phyloP scores from a whole-genome alignment of 208 protist genomes.

The Leptomonas pyrrhocoris region DNA sequence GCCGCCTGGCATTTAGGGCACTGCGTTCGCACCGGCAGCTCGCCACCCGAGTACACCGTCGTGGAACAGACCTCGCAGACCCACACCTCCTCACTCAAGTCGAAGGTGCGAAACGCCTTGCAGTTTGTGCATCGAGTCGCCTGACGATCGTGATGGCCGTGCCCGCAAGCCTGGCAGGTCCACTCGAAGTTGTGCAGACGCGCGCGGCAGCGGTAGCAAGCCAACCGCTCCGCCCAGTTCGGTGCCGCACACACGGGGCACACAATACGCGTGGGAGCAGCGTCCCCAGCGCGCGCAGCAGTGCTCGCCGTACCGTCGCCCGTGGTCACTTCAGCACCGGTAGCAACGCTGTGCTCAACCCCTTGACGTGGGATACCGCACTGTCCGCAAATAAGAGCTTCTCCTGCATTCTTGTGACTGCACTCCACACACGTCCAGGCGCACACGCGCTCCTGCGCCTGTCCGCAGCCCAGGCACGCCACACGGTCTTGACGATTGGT shows the following conservation, averaged over 20 bases:
- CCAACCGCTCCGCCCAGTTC: constrained; percentile 44
- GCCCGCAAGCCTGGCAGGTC: constrained; percentile 54
- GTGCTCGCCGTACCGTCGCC: constrained; percentile 25
- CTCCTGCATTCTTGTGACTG: constrained; percentile 37
- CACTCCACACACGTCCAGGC: constrained; percentile 67
- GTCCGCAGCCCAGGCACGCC: constrained; percentile 69
- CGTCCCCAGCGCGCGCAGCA: constrained; percentile 11
- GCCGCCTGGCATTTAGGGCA: constrained; percentile 62
- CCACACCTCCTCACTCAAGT: constrained; percentile 68
- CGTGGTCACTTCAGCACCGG: neutral
- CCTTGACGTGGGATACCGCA: constrained; percentile 44
- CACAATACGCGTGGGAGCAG: constrained; percentile 7
- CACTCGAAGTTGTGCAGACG: constrained; percentile 52
- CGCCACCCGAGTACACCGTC: constrained; percentile 60
- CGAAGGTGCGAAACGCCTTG: constrained; percentile 39
- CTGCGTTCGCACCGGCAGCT: constrained; percentile 42
- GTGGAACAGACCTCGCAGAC: constrained; percentile 81
- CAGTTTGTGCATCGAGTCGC: constrained; percentile 51
- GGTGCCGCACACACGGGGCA: constrained; percentile 65
- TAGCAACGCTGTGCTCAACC: no score
- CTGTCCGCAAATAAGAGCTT: constrained; percentile 37
- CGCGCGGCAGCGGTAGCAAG: constrained; percentile 77
- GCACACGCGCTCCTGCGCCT: constrained; percentile 24
- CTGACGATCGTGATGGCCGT: constrained; percentile 30
- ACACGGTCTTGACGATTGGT: constrained; percentile 58